Base-by-base conservation (phyloP, 202 grass and related monocot genomes). In the Sporobolus alterniflorus region DNA sequence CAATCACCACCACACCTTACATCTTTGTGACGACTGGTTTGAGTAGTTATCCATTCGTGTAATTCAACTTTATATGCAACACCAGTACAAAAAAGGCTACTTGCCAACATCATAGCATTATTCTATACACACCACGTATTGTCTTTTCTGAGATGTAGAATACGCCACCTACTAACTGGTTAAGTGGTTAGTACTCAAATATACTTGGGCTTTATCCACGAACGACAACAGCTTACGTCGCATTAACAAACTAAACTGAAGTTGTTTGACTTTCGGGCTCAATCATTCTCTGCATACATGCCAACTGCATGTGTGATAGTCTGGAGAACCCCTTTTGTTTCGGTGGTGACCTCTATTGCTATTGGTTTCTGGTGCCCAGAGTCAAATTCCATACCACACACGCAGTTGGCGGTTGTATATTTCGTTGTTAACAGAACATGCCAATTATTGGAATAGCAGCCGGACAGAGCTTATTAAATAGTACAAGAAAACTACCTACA, bases 401-500 rank as follows among this genome's bases (percentile, higher is more conserved):
- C 24, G 15, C n/a, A n/a, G n/a, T n/a, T n/a, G 24, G 26, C 28
- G 24, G 56, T 28, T 60, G 25, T 1, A 28, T 12, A 11, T 56
- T 36, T 34, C 63, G 11, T 31, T 40, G 14, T 46, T 9, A 7
- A 3, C 39, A 25, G 13, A 31, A 44, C 33, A 34, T 20, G n/a
- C 34, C 42, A 77, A 77, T 77, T 63, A 63, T 64, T 75, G 34
- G 34, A 42, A 59, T 39, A 34, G 69, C 69, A 22, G 29, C 29
- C 47, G n/a, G n/a, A n/a, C n/a, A 22, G 11, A 50, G 5, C 43
- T 21, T 71, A 30, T 21, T 4, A 72, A 51, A n/a, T 72, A 33
- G 6, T 4, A 22, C 7, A 73, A 11, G 10, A 54, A 3, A 29
- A 4, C n/a, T n/a, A n/a, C n/a, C n/a, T 49, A 1, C 32, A 73